Percentiles rank a stretch among this genome's conserved stretches.
Conservation (phyloP, 75 land plant species). For the Adiantum capillusveneris region DNA sequence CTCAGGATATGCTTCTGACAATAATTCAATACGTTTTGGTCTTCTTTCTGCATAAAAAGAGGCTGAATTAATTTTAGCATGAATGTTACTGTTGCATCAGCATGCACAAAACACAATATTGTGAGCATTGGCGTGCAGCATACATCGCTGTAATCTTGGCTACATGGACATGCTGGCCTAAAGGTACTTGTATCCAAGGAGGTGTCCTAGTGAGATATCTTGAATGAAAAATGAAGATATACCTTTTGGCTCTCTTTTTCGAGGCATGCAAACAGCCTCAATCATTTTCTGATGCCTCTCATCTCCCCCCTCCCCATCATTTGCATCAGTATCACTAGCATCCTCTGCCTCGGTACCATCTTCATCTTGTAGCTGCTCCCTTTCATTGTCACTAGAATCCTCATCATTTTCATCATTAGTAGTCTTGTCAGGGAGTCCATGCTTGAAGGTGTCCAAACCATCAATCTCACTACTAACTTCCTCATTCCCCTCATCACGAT, state of each 20-base stretch:
- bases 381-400: slow-evolving; percentile 1
- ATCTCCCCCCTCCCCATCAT: slow-evolving; percentile 37
- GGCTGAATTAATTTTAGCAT: too few relatives aligned
- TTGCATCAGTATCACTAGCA: slow-evolving; percentile 18
- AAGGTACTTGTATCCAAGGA: too few relatives aligned
- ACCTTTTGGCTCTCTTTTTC: slow-evolving; percentile 39
- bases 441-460: slow-evolving; percentile 1
- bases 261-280: slow-evolving; percentile 58
- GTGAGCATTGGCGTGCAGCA: not conserved
- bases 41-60: slow-evolving; percentile 37
- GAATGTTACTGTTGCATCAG: too few relatives aligned
- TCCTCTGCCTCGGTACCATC: slow-evolving; percentile 10
- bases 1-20: slow-evolving; percentile 57
- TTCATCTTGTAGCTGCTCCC: slow-evolving; percentile 32
- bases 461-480: too few relatives aligned
- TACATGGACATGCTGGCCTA: too few relatives aligned
- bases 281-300: slow-evolving; percentile 64
- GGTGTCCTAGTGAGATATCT: too few relatives aligned
- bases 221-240: too few relatives aligned
- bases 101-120: not conserved
- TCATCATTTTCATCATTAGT: slow-evolving; percentile 19
- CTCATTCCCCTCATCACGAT: slow-evolving; percentile 55
- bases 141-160: too few relatives aligned
- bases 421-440: slow-evolving; percentile 59
- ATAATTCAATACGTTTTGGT: slow-evolving; percentile 22